Evolutionary conservation across 106 monocot species (phyloP).

Genomic region (Chionographis japonica): DNA sequence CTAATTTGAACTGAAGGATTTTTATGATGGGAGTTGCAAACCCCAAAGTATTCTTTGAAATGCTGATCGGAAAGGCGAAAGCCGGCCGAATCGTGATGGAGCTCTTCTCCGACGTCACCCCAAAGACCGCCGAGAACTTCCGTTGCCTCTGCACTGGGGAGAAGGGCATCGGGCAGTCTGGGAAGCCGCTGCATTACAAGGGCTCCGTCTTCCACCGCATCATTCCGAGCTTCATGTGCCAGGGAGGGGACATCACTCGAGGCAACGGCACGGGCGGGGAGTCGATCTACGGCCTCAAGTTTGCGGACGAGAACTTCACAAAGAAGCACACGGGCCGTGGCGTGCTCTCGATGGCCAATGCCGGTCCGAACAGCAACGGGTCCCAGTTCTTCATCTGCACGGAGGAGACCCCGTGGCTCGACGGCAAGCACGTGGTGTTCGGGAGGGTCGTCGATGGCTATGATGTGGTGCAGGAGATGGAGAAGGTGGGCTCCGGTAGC

Average conservation of each 20-base stretch:
- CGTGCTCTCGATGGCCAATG: conserved; percentile 78
- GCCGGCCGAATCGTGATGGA: conserved; percentile 76
- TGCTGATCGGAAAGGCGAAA: conserved; percentile 65
- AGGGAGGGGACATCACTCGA: conserved; percentile 81
- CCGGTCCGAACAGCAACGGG: conserved; percentile 65
- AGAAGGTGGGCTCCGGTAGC: conserved; percentile 42
- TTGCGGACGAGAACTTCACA: conserved; percentile 76
- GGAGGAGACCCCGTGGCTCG: conserved; percentile 55
- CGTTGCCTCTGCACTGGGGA: conserved; percentile 86
- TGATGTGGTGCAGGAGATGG: conserved; percentile 64
- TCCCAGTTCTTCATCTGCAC: conserved; percentile 93
- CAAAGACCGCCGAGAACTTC: conserved; percentile 87
- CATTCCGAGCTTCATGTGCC: conserved; percentile 82
- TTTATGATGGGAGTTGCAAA: conserved; percentile 36
- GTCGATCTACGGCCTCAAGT: conserved; percentile 70
- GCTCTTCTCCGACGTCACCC: conserved; percentile 58
- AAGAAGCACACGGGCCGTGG: conserved; percentile 73
- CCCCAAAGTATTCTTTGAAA: conserved; percentile 84
- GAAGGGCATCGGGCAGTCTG: conserved; percentile 61
- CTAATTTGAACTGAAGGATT: too few relatives aligned
- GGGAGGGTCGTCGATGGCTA: conserved; percentile 76
- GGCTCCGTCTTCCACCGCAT: conserved; percentile 75
- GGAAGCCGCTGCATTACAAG: conserved; percentile 79
- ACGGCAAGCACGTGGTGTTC: conserved; percentile 82
- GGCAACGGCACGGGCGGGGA: conserved; percentile 88